Percentiles rank a stretch among this genome's conserved stretches.
Evolutionary conservation across 306 rosid species (phyloP).

Genomic region (Corylus americana): DNA sequence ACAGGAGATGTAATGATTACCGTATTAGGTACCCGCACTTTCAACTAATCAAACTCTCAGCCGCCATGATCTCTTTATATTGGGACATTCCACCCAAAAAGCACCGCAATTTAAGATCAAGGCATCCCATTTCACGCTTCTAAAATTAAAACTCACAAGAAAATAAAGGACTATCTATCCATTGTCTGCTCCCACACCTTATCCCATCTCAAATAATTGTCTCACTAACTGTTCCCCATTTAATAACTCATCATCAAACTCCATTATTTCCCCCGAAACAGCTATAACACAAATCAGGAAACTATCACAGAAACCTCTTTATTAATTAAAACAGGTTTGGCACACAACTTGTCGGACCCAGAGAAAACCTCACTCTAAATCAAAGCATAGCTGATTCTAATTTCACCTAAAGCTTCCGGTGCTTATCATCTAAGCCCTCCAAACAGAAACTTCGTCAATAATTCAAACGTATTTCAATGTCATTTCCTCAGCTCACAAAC

Average conservation of each 20-base stretch:
- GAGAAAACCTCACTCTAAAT: not conserved
- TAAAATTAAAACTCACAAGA: no score
- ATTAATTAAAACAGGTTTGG: no score
- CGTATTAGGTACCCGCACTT: not conserved
- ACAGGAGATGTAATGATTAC: not conserved
- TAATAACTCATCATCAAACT: no score
- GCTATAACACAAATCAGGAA: no score
- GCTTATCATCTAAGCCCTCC: not conserved
- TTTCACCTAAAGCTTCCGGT: not conserved
- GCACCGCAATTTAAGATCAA: not conserved
- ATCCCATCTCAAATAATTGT: no score
- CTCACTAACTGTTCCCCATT: no score
- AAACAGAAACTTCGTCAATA: not conserved
- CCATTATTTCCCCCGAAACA: no score
- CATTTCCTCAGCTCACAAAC: not conserved
- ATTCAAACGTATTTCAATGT: no score
- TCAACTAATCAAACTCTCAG: not conserved
- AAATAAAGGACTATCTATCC: no score
- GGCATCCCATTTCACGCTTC: not conserved
- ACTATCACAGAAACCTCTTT: no score
- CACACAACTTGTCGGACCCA: not conserved
- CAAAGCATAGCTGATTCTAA: not conserved
- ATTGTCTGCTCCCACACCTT: no score
- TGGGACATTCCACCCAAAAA: not conserved
- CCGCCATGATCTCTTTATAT: not conserved